phyloP scores from a whole-genome alignment of 2,329 filamentous ascomycete species.

The Polytolypa hystricis region DNA sequence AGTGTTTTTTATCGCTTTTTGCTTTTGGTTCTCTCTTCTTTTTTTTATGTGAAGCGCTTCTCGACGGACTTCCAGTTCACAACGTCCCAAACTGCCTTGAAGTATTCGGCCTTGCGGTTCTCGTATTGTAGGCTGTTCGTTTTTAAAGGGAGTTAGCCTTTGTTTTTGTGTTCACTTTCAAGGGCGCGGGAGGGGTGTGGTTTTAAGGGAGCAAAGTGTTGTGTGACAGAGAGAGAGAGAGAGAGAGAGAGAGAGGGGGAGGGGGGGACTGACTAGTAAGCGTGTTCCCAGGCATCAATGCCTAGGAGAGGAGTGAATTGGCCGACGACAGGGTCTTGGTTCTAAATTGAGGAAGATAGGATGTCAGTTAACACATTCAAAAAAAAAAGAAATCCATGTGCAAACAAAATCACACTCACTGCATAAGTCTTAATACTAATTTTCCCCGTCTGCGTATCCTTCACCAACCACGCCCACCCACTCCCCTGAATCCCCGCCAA shows the following conservation, averaged over 20 bases:
- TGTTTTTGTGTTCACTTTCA: neutral
- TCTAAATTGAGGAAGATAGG: constrained; percentile 29
- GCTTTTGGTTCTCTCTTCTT: neutral
- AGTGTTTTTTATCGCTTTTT: neutral
- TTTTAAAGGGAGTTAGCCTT: constrained; percentile 4
- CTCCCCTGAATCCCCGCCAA: constrained; percentile 55
- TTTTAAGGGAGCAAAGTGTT: no score
- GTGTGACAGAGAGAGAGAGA: no score
- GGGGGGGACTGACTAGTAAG: constrained; percentile 57
- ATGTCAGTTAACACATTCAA: no score
- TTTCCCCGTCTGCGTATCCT: constrained; percentile 49
- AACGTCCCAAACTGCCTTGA: constrained; percentile 85
- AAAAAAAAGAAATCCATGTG: no score
- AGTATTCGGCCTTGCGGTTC: constrained; percentile 96
- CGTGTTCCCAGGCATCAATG: constrained; percentile 93
- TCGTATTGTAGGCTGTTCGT: constrained; percentile 66
- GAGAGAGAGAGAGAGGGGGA: constrained; percentile 1
- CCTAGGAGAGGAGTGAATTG: constrained; percentile 73
- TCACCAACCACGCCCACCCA: constrained; percentile 54
- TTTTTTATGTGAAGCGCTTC: constrained; percentile 47
- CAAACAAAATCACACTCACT: constrained; percentile 23
- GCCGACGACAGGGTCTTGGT: constrained; percentile 82
- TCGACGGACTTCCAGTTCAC: constrained; percentile 90
- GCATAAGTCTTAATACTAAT: constrained; percentile 54
- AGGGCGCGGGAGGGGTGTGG: no score